These are phyloP conservation scores for Wickerhamiella domercqiae DNA, from an alignment of 805 yeast genomes.

Conservation along the genomic window DNA sequence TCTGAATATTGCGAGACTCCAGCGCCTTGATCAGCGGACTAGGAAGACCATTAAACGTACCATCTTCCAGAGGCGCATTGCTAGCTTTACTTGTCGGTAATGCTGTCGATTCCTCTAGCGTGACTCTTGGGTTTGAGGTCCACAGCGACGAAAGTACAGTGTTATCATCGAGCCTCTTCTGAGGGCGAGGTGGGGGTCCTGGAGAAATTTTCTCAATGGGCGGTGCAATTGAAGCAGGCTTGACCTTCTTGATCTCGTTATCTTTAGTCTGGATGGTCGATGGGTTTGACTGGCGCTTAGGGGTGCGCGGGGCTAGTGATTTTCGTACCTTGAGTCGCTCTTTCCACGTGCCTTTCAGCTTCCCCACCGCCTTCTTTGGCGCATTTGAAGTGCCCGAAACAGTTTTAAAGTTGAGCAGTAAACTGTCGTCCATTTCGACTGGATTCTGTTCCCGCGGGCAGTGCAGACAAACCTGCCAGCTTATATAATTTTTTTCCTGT, in stretches of 20 bases:
- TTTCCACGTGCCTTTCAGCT: constrained; percentile 27
- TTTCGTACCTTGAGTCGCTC: constrained; percentile 13
- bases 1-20: constrained; percentile 29
- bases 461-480: too few relatives aligned
- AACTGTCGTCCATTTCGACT: too few relatives aligned
- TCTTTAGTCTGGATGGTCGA: too few relatives aligned
- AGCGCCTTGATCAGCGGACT: constrained; percentile 39
- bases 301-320: background rate
- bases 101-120: constrained; percentile 15
- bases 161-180: constrained; percentile 21
- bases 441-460: too few relatives aligned
- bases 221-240: too few relatives aligned
- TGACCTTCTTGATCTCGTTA: too few relatives aligned
- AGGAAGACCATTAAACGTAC: constrained; percentile 52
- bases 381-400: constrained; percentile 9
- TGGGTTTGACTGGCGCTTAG: background rate
- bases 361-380: too few relatives aligned
- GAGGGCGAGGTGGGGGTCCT: too few relatives aligned
- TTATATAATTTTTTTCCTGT: constrained; percentile 9
- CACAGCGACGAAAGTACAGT: constrained; percentile 78
- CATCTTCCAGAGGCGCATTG: constrained; percentile 70
- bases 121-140: constrained; percentile 45
- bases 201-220: too few relatives aligned
- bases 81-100: constrained; percentile 35
- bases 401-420: too few relatives aligned